Evolutionary conservation across 208 protist genomes (phyloP).

Genomic region (Endotrypanum monterogeii): DNA sequence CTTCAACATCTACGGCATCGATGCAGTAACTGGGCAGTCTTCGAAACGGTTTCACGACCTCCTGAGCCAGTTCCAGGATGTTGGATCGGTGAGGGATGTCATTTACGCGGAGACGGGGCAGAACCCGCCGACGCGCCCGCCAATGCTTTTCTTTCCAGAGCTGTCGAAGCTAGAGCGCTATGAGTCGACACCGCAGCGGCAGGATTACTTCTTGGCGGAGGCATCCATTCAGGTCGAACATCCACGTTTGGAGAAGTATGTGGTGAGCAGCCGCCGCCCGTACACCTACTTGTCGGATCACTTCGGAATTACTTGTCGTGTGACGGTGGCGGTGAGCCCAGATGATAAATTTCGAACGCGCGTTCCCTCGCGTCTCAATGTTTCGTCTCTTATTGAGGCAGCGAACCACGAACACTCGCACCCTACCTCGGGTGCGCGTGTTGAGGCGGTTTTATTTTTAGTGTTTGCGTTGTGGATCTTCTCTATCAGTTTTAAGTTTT

Average conservation of each 20-base stretch:
- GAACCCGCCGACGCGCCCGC: conserved; percentile 73
- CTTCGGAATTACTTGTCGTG: conserved; percentile 66
- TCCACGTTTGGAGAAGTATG: conserved; percentile 78
- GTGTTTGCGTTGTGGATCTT: conserved; percentile 41
- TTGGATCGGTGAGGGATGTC: conserved; percentile 68
- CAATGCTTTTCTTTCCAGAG: conserved; percentile 83
- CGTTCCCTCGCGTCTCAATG: conserved; percentile 32
- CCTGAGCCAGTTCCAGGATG: conserved; percentile 57
- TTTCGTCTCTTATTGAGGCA: conserved; percentile 60
- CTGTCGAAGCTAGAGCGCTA: conserved; percentile 73
- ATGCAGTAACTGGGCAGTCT: conserved; percentile 39
- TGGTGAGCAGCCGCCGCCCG: conserved; percentile 67
- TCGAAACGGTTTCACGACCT: conserved; percentile 65
- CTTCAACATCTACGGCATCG: conserved; percentile 85
- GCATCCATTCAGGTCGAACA: conserved; percentile 32
- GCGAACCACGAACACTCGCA: conserved; percentile 75
- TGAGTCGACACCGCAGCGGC: conserved; percentile 66
- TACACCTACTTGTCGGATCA: conserved; percentile 91
- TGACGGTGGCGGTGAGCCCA: conserved; percentile 28
- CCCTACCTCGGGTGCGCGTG: conserved; percentile 45
- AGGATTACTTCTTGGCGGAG: conserved; percentile 89
- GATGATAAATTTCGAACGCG: conserved; percentile 5
- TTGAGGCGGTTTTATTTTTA: conserved; percentile 47
- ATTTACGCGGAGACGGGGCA: conserved; percentile 52
- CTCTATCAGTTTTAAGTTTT: conserved; percentile 42